Evolutionary conservation across 257 asterid genomes (phyloP), one percentile per base, ranked within the genome.

Genomic region (Solanum etuberosum): DNA sequence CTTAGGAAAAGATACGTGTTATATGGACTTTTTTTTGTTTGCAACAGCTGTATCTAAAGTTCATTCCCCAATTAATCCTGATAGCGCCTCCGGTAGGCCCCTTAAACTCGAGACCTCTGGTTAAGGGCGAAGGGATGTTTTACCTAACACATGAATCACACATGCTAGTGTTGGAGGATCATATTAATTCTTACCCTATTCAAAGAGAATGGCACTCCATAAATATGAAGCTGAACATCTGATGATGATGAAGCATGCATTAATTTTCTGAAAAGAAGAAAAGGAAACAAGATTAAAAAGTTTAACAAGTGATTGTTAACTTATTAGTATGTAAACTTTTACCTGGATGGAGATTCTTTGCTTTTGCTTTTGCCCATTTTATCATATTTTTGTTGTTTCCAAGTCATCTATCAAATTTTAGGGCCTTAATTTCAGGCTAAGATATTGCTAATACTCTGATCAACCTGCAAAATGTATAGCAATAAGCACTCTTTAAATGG

Each of bases 201-300:
- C 8, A 93, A 42, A 12, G 90, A 65, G 73, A 89, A 91, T 37
- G 89, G 90, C 51, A 88, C 90, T 59, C 98, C 98, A 37, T 91
- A 85, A 5, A 94, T 86, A 80, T 91, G 87, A 76, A 91, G 90
- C 83, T 94, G 95, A 86, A 91, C 83, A 35, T 91, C 95, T 67
- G 94, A 87, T 25, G 93, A 87, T 25, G 93, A 85, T 35, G 87
- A 43, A 88, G 68, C 90, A n/a, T 91, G 77, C 88, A 86, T 90
- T 43, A 88, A 83, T 73, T 90, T 93, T 97, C 99, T 94, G 88
- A 86, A 57, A 88, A 70, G 2, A 4, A 72, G 42, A 34, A 43
- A 15, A 72, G 34, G n/a, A 9, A 25, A 12, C 31, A 43, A 27
- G 20, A 31, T 18, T 6, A 68, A 3, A 21, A 29, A 21, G 27